Evolutionary conservation across 495 filamentous ascomycete genomes (phyloP), one percentile per base, ranked within the genome.

Genomic region (Poronia punctata): DNA sequence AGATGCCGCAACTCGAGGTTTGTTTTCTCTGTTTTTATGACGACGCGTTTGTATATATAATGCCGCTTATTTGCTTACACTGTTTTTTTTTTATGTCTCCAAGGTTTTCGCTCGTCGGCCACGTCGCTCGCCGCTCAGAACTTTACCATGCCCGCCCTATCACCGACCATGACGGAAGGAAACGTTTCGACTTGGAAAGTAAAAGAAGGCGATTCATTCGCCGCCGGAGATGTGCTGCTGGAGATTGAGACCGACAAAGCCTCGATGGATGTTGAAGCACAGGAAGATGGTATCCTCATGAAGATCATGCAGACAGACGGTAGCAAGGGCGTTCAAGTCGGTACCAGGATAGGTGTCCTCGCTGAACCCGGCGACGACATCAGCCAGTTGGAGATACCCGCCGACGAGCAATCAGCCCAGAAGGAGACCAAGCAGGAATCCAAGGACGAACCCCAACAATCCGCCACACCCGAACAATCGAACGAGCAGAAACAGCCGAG

Each of bases 161-260:
- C 82, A 14, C 85, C 85, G 18, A 89, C 84, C 9, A 89, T 89
- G 84, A 89, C 84, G 28, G 84, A 89, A 57, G 84, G 84, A 17
- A 86, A 85, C 52, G 88, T 89, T 49, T 71, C 80, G 16, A 72
- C 53, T 37, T 89, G 84, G 84, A 82, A 74, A 50, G 65, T 88
- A 29, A 86, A 84, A 50, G 85, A 88, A 66, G 83, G 82, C 49
- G 83, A 85, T 39, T 73, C 76, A 27, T 90, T 84, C 61, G 62
- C 71, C 0, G 80, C 84, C 38, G 85, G 85, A 24, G 85, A 90
- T 59, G 85, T 88, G 16, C 66, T 90, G 9, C 72, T 90, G 22
- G 85, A 90, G 59, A 86, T 90, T 55, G 85, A 90, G 64, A 90
- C 85, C 19, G 85, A 90, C 61, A 90, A 90, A 65, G 85, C 85